Conservation (phyloP, 306 rosid genomes). For the Sechiopsis laciniata region DNA sequence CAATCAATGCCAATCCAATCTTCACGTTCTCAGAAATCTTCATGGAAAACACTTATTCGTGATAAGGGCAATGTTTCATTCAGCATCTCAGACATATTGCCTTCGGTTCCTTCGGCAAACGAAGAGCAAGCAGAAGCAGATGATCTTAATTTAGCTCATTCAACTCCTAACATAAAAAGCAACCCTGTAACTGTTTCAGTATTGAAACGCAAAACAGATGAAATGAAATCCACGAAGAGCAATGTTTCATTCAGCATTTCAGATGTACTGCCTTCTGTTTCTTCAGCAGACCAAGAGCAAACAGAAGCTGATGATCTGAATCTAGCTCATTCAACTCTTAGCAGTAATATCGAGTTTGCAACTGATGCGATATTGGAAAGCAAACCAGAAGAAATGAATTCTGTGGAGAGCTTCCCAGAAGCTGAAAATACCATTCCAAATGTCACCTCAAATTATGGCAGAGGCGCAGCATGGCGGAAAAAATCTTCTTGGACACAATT, state of each 20-base stretch:
- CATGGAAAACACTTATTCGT: constrained; percentile 67
- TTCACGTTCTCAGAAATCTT: constrained; percentile 68
- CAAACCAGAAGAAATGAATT: constrained; percentile 18
- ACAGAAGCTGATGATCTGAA: constrained; percentile 17
- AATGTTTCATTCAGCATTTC: constrained; percentile 44
- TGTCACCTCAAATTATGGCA: constrained; percentile 35
- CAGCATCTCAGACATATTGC: constrained; percentile 40
- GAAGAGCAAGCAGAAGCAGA: constrained; percentile 26
- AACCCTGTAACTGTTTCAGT: constrained; percentile 22
- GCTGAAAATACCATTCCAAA: constrained; percentile 31
- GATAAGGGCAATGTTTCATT: constrained; percentile 40
- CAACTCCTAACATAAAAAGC: constrained; percentile 23
- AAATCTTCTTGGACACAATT: constrained; percentile 80
- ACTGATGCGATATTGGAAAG: constrained; percentile 14
- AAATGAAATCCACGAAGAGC: constrained; percentile 14
- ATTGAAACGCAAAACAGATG: constrained; percentile 7
- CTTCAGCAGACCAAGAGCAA: constrained; percentile 28
- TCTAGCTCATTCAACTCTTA: constrained; percentile 23
- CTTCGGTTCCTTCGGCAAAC: constrained; percentile 27
- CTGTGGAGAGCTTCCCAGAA: constrained; percentile 22
- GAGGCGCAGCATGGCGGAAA: constrained; percentile 69
- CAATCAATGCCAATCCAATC: constrained; percentile 30
- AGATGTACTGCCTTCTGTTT: constrained; percentile 30
- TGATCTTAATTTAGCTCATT: constrained; percentile 17
- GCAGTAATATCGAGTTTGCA: constrained; percentile 22